A percentile compares a stretch with the other conserved stretches of the same genome.
Conservation (phyloP, 148 eudicot species). For the Chenopodium quinoa region DNA sequence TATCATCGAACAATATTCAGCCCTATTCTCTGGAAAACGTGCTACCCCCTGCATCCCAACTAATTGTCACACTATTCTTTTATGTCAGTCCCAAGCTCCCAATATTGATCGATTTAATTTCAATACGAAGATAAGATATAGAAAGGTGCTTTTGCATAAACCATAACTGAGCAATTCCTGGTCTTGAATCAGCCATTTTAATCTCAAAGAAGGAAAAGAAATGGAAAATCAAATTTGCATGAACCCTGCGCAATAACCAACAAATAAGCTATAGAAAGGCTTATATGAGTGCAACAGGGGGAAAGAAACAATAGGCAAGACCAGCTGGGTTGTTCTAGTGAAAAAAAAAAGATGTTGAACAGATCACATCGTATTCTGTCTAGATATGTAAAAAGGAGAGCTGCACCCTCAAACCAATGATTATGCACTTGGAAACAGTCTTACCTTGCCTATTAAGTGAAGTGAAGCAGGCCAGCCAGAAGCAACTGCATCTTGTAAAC, state of each 20-base stretch:
- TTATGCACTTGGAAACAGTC: neutral
- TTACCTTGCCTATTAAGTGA: slow-evolving; percentile 97
- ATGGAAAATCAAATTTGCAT: neutral
- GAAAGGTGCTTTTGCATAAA: neutral
- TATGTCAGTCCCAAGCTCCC: neutral
- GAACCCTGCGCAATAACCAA: neutral
- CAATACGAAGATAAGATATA: neutral
- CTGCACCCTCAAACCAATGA: neutral
- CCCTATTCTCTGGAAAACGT: neutral
- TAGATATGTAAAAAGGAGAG: neutral
- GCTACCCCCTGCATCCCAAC: neutral
- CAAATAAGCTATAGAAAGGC: neutral
- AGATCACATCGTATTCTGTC: neutral
- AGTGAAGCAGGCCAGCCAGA: slow-evolving; percentile 96
- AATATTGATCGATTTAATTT: neutral
- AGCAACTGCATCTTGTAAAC: slow-evolving; percentile 64
- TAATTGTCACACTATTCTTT: too few species aligned
- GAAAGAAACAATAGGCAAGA: neutral
- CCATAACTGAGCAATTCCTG: neutral
- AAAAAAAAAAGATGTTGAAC: neutral
- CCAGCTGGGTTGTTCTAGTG: neutral
- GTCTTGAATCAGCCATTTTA: neutral
- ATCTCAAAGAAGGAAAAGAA: neutral
- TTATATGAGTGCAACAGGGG: neutral
- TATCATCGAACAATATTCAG: neutral